Base-by-base conservation (phyloP, 2,329 filamentous ascomycete genomes). In the Hymenoscyphus albidus region DNA sequence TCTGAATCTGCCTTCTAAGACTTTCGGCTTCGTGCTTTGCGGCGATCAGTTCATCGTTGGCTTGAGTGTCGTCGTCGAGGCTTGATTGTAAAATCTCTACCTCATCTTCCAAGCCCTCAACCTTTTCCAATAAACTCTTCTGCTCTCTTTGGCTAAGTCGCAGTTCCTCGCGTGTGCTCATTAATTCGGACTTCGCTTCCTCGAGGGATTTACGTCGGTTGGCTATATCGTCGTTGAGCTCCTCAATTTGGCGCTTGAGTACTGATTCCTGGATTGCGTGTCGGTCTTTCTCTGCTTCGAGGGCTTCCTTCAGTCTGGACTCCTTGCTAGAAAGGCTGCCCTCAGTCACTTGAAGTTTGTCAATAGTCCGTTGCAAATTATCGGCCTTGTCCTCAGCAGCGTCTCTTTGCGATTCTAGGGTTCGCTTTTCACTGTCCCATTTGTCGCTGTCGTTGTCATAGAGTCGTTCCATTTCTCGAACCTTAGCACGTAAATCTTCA, bases 241-340 rank as follows among this genome's bases (percentile, higher is more conserved):
- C 88, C 58, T 89, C 85, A 61, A 96, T 86, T 74, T 95, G 91
- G n/a, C 85, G 83, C 67, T 81, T 85, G 60, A 96, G 79, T 7
- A 88, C 78, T 12, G 84, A 84, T 73, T 94, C 89, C 71, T 94
- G 90, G 63, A 84, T 86, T 68, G 83, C 83, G 72, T 95, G 88
- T 31, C 90, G 87, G 67, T 91, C 84, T 58, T 84, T 84, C 72
- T 93, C 90, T 71, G 85, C 90, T 67, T 89, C 83, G 13, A 93
- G 80, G 3, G 87, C 86, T 71, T 88, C 83, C 73, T 90, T 86
- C 18, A 92, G 78, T 73, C 83, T 88, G 27, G 80, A 80, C 71
- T 92, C 89, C 73, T 89, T 89, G 67, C 83, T 83, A 22, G 88
- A 88, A 38, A 91, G 78, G 13, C 82, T 86, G 16, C 88, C 86